Percentiles rank a stretch among this genome's conserved stretches.
Conservation (phyloP, 306 rosid species). For the Vigna nakashimae region DNA sequence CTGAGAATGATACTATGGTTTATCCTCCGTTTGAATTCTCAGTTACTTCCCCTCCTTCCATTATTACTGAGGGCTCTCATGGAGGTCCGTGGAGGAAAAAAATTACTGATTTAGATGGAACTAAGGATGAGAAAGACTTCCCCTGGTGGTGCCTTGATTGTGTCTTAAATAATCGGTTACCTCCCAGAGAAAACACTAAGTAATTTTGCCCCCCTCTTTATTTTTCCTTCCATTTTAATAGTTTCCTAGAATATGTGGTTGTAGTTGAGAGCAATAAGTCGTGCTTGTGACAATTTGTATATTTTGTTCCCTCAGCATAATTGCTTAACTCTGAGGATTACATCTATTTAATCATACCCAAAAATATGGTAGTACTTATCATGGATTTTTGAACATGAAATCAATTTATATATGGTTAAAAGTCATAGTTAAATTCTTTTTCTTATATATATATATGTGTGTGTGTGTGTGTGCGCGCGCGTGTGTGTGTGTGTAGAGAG, state of each 20-base stretch:
- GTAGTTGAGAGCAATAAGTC: conserved; percentile 33
- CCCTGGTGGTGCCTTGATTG: conserved; percentile 99
- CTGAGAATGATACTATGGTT: conserved; percentile 85
- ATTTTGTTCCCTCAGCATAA: conserved; percentile 29
- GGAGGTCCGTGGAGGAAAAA: conserved; percentile 99
- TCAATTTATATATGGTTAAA: conserved; percentile 27
- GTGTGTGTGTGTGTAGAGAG: too few relatives aligned
- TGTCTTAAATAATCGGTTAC: conserved; percentile 81
- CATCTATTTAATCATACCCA: not conserved
- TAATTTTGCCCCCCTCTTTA: conserved; percentile 51
- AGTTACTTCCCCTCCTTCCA: conserved; percentile 80
- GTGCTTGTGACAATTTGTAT: conserved; percentile 30
- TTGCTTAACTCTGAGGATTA: conserved; percentile 20
- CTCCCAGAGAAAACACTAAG: conserved; percentile 97
- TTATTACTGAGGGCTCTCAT: conserved; percentile 90
- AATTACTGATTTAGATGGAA: conserved; percentile 88
- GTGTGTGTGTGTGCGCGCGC: too few relatives aligned
- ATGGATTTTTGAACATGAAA: conserved; percentile 24
- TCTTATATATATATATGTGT: not conserved
- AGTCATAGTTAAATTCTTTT: conserved; percentile 3
- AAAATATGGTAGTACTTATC: conserved; percentile 16
- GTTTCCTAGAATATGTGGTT: conserved; percentile 10
- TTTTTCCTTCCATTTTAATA: conserved; percentile 21
- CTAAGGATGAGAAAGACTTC: conserved; percentile 93
- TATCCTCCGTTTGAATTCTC: conserved; percentile 98